These are phyloP conservation scores for Tardiomyces blankii DNA, from an alignment of 1,139 yeast genomes.

Conservation along the genomic window DNA sequence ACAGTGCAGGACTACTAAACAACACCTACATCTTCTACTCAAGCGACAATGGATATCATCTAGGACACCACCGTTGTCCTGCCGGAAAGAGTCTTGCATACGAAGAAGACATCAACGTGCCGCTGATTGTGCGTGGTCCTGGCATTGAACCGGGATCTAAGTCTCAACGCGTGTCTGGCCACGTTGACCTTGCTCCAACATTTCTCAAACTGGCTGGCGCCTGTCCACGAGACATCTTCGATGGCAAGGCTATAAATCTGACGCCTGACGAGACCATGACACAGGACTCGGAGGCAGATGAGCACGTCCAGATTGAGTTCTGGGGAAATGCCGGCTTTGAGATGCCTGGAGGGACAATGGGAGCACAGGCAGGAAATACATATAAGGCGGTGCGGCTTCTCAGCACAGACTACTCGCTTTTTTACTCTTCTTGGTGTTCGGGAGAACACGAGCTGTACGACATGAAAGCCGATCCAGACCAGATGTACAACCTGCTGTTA, in stretches of 20 bases:
- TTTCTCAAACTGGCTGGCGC: conserved; percentile 3
- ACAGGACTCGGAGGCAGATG: conserved; percentile 1
- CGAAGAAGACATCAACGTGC: conserved; percentile 5
- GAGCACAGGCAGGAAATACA: no score
- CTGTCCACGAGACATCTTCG: conserved; percentile 1
- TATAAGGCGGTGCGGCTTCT: conserved; percentile 4
- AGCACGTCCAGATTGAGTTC: conserved; percentile 4
- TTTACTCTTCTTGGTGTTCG: conserved; percentile 5
- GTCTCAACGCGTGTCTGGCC: conserved; percentile 1
- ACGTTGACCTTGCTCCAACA: conserved; percentile 5
- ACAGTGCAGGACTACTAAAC: conserved; percentile 2
- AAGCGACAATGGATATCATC: conserved; percentile 6
- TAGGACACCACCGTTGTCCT: conserved; percentile 4
- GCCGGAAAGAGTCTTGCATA: conserved; percentile 5
- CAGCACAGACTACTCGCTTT: conserved; percentile 2
- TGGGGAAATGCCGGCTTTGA: conserved; percentile 3
- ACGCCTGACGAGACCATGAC: not conserved
- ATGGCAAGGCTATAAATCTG: conserved; percentile 1
- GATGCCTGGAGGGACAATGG: not conserved
- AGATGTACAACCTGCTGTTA: conserved; percentile 2
- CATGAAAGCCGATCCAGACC: conserved; percentile 3
- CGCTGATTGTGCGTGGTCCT: conserved; percentile 6
- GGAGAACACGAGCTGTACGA: conserved; percentile 5
- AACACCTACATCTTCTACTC: conserved; percentile 6
- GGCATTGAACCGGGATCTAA: conserved; percentile 1